Base-by-base conservation (phyloP, 2,329 filamentous ascomycete species). In the Arthrobotrys iridis region DNA sequence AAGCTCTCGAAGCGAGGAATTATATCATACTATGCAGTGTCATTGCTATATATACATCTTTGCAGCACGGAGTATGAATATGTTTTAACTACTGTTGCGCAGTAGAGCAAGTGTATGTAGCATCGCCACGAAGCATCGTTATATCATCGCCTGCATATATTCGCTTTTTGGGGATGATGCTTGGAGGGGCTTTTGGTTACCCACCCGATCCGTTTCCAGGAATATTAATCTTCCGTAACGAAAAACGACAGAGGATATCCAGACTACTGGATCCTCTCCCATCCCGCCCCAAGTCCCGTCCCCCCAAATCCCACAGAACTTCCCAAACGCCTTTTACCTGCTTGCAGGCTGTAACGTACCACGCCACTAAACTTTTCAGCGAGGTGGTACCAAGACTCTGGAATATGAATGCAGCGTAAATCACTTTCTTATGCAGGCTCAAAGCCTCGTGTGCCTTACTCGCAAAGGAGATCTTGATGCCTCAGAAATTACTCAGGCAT, bases 1-100 rank as follows among this genome's bases (percentile, higher is more conserved):
- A 70, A 62, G 55, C 15, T 52, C 28, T 68, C 64, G 64, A 68
- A 60, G 64, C 64, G 65, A 70, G 55, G 65, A 55, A 52, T 55
- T 59, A 43, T 41, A 59, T 45, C 65, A 37, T 58, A 68, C 43
- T 26, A 70, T 70, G 65, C 65, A 28, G 50, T 52, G 65, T 60
- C 65, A 62, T 55, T 30, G 50, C 50, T 55, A 24, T 55, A 52
- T 52, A 55, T 52, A 59, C 22, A 62, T 15, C 22, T 20, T n/a
- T 62, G 18, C 40, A 43, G 40, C 30, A 50, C 37, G 43, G 41
- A 60, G 52, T 45, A n/a, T n/a, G n/a, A 62, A 55, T 62, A 52
- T 45, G 43, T 50, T 63, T 55, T 70, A 28, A 15, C 20, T 46
- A 24, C 15, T 11, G 52, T 50, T 60, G 64, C 52, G 52, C 52